Percentiles rank a stretch among this genome's conserved stretches.
Evolutionary conservation across 1,284 basidiomycete species (phyloP).

Genomic region (Chalciporus sp.): DNA sequence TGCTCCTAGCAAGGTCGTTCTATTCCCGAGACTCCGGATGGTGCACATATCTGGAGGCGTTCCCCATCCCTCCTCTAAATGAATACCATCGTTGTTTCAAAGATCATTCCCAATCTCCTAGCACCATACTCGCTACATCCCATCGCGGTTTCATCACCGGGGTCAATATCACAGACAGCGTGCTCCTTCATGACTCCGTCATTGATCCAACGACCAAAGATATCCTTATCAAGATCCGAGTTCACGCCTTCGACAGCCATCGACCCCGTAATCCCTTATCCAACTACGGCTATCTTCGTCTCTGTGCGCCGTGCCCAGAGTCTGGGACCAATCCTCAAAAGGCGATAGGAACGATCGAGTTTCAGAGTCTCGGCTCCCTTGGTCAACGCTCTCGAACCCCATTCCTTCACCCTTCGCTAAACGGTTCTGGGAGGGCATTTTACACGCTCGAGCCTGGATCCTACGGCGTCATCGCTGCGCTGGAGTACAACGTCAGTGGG

Average conservation of each 20-base stretch:
- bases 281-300: constrained; percentile 14
- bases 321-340: not conserved
- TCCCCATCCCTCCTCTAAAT: constrained; percentile 5
- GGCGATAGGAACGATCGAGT: constrained; percentile 12
- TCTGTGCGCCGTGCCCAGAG: not conserved
- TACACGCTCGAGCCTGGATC: not conserved
- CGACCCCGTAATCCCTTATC: constrained; percentile 4
- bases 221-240: constrained; percentile 10
- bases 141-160: constrained; percentile 9
- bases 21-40: constrained; percentile 3
- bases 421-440: constrained; percentile 17
- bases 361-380: constrained; percentile 11
- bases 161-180: not conserved
- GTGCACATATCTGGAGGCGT: constrained; percentile 16
- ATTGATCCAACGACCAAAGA: constrained; percentile 14
- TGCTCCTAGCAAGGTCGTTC: constrained; percentile 15
- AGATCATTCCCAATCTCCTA: not conserved
- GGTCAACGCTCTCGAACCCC: not conserved
- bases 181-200: constrained; percentile 15
- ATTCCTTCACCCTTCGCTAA: constrained; percentile 16
- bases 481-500: constrained; percentile 19
- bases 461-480: not conserved
- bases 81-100: no score
- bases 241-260: constrained; percentile 3
- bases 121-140: constrained; percentile 7